Evolutionary conservation across 805 yeast genomes (phyloP).

Genomic region (Kluyveromyces lactis): DNA sequence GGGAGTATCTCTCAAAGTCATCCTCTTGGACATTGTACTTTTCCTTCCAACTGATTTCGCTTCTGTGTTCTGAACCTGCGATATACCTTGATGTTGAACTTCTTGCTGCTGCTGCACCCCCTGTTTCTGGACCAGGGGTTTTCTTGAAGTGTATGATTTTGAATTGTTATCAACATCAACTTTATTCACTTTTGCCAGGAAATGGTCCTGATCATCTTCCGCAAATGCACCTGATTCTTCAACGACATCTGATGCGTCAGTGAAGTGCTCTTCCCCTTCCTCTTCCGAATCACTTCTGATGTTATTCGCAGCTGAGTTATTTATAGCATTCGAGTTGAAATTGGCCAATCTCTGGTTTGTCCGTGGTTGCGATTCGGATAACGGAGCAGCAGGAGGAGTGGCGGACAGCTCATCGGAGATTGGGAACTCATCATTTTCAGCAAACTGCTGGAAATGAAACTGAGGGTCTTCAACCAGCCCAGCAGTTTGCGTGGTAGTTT

Average conservation of each 20-base stretch:
- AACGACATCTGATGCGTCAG: conserved; percentile 20
- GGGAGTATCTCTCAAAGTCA: neutral
- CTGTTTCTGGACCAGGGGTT: neutral
- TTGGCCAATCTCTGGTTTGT: conserved; percentile 9
- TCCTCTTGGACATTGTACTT: conserved; percentile 2
- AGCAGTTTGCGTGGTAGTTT: conserved; percentile 37
- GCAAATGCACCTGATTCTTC: too few species aligned
- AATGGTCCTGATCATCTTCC: too few species aligned
- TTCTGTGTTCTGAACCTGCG: too few species aligned
- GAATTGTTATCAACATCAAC: too few species aligned
- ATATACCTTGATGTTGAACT: too few species aligned
- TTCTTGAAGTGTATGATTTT: too few species aligned
- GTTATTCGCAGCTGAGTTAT: neutral
- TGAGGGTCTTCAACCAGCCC: conserved; percentile 20
- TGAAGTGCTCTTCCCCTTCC: conserved; percentile 13
- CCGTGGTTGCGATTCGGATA: too few species aligned
- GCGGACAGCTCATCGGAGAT: too few species aligned
- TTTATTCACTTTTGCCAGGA: too few species aligned
- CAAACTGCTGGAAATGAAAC: conserved; percentile 25
- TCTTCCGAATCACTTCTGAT: neutral
- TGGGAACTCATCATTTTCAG: conserved; percentile 3
- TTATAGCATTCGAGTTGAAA: conserved; percentile 8
- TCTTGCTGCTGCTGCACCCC: neutral
- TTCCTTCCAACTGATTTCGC: neutral
- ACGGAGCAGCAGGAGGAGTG: too few species aligned